Evolutionary conservation across 306 rosid species (phyloP).

Genomic region (Fragaria ananassa): DNA sequence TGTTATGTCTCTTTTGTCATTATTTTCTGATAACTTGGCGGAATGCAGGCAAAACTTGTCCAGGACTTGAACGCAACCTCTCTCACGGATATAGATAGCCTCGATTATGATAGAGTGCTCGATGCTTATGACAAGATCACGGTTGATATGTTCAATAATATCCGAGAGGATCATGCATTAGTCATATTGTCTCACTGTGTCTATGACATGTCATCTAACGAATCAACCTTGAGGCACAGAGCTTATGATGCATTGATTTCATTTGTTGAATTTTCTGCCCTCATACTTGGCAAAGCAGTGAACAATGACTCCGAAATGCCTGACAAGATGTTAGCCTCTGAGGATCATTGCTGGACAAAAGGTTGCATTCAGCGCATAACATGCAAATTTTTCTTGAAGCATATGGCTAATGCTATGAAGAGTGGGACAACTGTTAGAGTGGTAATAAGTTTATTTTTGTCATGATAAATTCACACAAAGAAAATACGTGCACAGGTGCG

Average conservation of each 20-base stretch:
- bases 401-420: slow-evolving; percentile 77
- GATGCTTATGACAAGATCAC: slow-evolving; percentile 53
- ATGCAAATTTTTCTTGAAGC: slow-evolving; percentile 73
- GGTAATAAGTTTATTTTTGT: slow-evolving; percentile 36
- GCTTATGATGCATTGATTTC: slow-evolving; percentile 62
- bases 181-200: slow-evolving; percentile 87
- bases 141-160: slow-evolving; percentile 49
- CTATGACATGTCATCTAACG: slow-evolving; percentile 79
- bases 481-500: not conserved
- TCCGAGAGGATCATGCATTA: slow-evolving; percentile 59
- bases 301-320: slow-evolving; percentile 36
- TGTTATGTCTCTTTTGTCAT: slow-evolving; percentile 7
- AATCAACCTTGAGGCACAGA: slow-evolving; percentile 56
- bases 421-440: slow-evolving; percentile 49
- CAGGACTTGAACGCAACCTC: slow-evolving; percentile 75
- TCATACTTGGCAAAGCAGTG: slow-evolving; percentile 40
- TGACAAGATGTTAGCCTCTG: slow-evolving; percentile 17
- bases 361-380: slow-evolving; percentile 47
- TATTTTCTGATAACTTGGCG: slow-evolving; percentile 6
- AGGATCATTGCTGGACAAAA: slow-evolving; percentile 57
- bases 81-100: slow-evolving; percentile 59
- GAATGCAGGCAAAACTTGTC: slow-evolving; percentile 66
- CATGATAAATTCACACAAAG: not conserved
- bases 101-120: slow-evolving; percentile 61
- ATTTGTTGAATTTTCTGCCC: slow-evolving; percentile 72